phyloP scores from a whole-genome alignment of 768 basidiomycete species.

The Tephrocybe sp. region DNA sequence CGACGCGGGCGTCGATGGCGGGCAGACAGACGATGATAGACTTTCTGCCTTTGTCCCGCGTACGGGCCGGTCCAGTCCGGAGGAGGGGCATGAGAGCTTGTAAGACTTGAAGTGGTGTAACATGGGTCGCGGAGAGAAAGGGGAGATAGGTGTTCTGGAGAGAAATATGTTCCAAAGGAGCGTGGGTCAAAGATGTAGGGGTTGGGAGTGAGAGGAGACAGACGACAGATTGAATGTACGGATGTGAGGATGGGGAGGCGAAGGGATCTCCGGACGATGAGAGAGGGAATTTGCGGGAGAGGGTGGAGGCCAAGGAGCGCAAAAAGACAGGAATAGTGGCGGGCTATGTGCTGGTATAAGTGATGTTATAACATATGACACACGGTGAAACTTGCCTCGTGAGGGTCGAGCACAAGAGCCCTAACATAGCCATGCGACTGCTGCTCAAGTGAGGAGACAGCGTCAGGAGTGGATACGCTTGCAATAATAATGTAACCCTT shows the following conservation, averaged over 20 bases:
- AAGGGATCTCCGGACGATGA: conserved; percentile 80
- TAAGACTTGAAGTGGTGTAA: conserved; percentile 74
- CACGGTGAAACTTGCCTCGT: conserved; percentile 50
- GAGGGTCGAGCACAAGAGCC: conserved; percentile 79
- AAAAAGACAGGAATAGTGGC: conserved; percentile 74
- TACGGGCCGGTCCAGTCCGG: conserved; percentile 61
- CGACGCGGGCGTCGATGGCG: conserved; percentile 68
- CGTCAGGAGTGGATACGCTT: conserved; percentile 70
- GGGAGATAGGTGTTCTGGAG: conserved; percentile 64
- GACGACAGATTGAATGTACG: conserved; percentile 76
- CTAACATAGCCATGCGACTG: conserved; percentile 74
- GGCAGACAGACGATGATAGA: conserved; percentile 77
- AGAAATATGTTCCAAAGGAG: conserved; percentile 72
- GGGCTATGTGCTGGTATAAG: conserved; percentile 44
- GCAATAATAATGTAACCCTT: conserved; percentile 83
- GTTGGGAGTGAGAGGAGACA: conserved; percentile 65
- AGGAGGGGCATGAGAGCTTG: conserved; percentile 78
- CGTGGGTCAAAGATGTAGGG: conserved; percentile 39
- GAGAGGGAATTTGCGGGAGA: conserved; percentile 83
- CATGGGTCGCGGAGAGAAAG: conserved; percentile 72
- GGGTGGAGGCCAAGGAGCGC: conserved; percentile 75
- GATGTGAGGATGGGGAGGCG: conserved; percentile 59
- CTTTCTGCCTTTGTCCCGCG: conserved; percentile 52
- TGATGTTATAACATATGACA: background rate
- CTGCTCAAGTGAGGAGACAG: conserved; percentile 63